phyloP scores from a whole-genome alignment of 1,284 basidiomycete genomes.

The Tilletia horrida region DNA sequence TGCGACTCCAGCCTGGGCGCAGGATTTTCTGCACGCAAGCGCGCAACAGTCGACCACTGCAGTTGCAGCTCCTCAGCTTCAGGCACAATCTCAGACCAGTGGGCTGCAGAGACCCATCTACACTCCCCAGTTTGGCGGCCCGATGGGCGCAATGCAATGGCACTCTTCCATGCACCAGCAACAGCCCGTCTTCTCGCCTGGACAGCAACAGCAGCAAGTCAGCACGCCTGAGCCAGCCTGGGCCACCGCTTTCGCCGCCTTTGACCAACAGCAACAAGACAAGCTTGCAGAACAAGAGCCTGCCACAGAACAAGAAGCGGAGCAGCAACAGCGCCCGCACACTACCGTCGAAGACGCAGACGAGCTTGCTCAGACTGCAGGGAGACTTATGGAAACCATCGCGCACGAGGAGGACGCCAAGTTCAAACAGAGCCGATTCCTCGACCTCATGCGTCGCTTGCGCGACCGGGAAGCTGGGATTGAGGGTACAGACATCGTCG shows the following conservation, averaged over 20 bases:
- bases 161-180: conserved; percentile 25
- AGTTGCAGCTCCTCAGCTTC: background rate
- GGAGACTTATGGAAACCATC: conserved; percentile 54
- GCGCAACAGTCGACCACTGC: background rate
- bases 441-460: conserved; percentile 79
- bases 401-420: conserved; percentile 70
- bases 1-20: conserved; percentile 6
- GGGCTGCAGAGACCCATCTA: background rate
- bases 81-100: background rate
- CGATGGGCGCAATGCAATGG: conserved; percentile 16
- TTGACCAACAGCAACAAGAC: conserved; percentile 25
- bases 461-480: conserved; percentile 79
- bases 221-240: conserved; percentile 34
- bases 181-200: background rate
- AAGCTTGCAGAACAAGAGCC: conserved; percentile 1
- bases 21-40: conserved; percentile 13
- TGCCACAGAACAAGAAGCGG: conserved; percentile 2
- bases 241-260: conserved; percentile 49
- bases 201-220: conserved; percentile 14
- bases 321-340: conserved; percentile 4
- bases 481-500: conserved; percentile 73
- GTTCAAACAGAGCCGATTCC: conserved; percentile 81
- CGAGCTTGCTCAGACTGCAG: conserved; percentile 55
- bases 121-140: conserved; percentile 9
- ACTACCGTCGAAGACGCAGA: conserved; percentile 37